Evolutionary conservation across 805 yeast species (phyloP).

Genomic region (Candida tallmaniae): DNA sequence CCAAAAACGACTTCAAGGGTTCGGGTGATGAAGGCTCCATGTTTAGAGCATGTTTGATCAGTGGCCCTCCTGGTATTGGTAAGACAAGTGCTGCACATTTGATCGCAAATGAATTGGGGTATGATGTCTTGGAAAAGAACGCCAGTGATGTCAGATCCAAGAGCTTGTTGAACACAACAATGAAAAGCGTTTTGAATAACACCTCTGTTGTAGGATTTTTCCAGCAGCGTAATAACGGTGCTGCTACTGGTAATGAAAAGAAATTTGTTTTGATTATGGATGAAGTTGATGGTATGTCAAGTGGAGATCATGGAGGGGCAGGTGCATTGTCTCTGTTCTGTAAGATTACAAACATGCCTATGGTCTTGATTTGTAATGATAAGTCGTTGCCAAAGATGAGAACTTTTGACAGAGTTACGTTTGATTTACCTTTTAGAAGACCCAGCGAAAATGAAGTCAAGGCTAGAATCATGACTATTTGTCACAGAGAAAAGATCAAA

Average conservation of each 20-base stretch:
- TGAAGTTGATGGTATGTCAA: conserved; percentile 99
- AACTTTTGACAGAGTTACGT: conserved; percentile 81
- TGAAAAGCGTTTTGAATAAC: conserved; percentile 71
- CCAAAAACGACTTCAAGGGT: conserved; percentile 50
- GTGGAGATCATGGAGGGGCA: conserved; percentile 98
- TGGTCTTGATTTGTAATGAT: conserved; percentile 92
- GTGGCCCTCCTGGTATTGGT: conserved; percentile 87
- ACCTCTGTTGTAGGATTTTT: conserved; percentile 81
- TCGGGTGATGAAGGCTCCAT: conserved; percentile 60
- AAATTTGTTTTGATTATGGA: conserved; percentile 90
- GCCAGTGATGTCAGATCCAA: conserved; percentile 92
- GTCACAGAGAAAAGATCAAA: conserved; percentile 76
- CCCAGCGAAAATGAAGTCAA: conserved; percentile 81
- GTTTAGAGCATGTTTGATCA: conserved; percentile 78
- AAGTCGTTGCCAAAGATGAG: conserved; percentile 91
- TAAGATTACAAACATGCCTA: conserved; percentile 78
- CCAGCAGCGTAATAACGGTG: conserved; percentile 31
- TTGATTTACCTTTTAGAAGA: conserved; percentile 80
- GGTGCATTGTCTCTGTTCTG: conserved; percentile 90
- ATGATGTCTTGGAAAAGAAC: conserved; percentile 70
- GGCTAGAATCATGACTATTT: conserved; percentile 85
- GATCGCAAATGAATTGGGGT: conserved; percentile 65
- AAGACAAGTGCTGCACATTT: conserved; percentile 80
- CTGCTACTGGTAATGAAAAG: conserved; percentile 33
- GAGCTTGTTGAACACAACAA: conserved; percentile 59